Base-by-base conservation (phyloP, 345 rosid genomes). In the Salix suchowensis region DNA sequence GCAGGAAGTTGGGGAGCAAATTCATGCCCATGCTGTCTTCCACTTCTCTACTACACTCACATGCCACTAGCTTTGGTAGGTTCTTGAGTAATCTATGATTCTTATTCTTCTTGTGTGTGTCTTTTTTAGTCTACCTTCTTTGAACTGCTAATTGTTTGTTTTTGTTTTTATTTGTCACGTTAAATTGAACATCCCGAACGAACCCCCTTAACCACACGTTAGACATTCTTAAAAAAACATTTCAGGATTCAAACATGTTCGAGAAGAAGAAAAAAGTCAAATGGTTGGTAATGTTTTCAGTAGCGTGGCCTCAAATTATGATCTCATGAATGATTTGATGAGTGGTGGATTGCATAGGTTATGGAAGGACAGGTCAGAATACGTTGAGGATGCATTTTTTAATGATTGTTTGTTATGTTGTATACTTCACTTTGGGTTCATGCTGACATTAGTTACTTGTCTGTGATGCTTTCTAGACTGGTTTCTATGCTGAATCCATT, bases 291-390 rank as follows among this genome's bases (percentile, higher is more conserved):
- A 89, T 62, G 99, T 96, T 24, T 93, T 96, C 87, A 92, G 86
- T 73, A 96, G 82, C 30, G 97, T 93, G 68, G 98, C 99, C 77
- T 88, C 97, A 9, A 96, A 82, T 79, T 96, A 96, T 81, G 99
- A 96, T 88, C 86, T 92, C 66, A 96, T 96, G 99, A 96, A 96
- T 82, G 98, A 96, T 88, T 76, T 96, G 40, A 96, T 96, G 99
- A 96, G 96, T 62, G 98, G 80, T 18, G 98, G 99, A 42, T 80
- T 93, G 79, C 99, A 96, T 83, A 84, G 98, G 79, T 82, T 93
- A 21, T 96, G 98, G 99, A 96, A 96, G 81, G 99, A 96, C 79
- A 93, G 97, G 98, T 95, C 76, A 73, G 83, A 61, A 13, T 46
- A 46, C 6, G 48, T 24, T 36, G 19, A 39, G 66, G 15, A 32